A percentile compares a stretch with the other conserved stretches of the same genome.
Evolutionary conservation across 2,329 filamentous ascomycete genomes (phyloP).

Genomic region (Didymellaceae sp.): DNA sequence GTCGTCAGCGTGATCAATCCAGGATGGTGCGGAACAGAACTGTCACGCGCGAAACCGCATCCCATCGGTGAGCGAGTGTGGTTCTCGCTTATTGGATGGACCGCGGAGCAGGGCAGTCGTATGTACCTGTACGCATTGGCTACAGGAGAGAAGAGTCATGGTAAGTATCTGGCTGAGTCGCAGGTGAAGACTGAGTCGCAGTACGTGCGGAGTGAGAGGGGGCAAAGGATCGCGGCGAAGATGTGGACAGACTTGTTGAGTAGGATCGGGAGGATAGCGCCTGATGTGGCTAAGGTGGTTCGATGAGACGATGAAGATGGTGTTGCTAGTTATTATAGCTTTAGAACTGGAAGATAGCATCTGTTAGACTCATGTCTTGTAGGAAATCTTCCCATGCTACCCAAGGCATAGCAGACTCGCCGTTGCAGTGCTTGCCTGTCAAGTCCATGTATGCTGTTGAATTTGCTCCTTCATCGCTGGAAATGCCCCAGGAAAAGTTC

Average conservation of each 20-base stretch:
- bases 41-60: slow-evolving; percentile 13
- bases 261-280: slow-evolving; percentile 1
- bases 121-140: slow-evolving; percentile 12
- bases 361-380: no score
- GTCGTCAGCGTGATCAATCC: slow-evolving; percentile 14
- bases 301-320: no score
- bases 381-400: no score
- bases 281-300: background rate
- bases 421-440: no score
- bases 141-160: slow-evolving; percentile 15
- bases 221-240: slow-evolving; percentile 6
- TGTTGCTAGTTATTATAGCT: no score
- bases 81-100: slow-evolving; percentile 17
- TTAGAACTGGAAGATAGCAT: no score
- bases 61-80: slow-evolving; percentile 2
- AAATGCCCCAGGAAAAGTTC: no score
- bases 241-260: slow-evolving; percentile 11
- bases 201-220: slow-evolving; percentile 12
- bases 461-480: no score
- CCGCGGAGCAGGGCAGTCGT: slow-evolving; percentile 12
- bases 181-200: slow-evolving; percentile 7
- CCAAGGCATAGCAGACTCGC: no score
- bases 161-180: slow-evolving; percentile 14
- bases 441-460: no score
- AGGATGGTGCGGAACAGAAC: slow-evolving; percentile 15